Base-by-base conservation (phyloP, 73 alveolate species). In the Paramecium pentaurelia region DNA sequence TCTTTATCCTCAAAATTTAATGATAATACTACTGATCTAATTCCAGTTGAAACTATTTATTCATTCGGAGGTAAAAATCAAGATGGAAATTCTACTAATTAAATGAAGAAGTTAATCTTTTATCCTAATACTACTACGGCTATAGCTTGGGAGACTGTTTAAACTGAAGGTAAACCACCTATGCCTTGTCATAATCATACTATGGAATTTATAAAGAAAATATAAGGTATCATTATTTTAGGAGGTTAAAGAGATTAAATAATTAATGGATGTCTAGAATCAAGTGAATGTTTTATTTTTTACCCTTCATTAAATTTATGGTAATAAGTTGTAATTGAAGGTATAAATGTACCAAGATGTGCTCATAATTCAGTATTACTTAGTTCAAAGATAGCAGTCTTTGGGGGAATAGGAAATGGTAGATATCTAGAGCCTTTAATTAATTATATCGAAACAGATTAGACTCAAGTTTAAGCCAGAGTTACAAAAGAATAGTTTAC, bases 381-480 rank as follows among this genome's bases (percentile, higher is more conserved):
- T 34, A 49, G 91, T 20, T 80, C 44, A 80, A 80, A 80, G 28
- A 80, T 80, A 27, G 91, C 75, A 14, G 58, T 80, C 10, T 80
- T 80, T 80, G 91, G 91, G 12, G 91, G 91, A n/a, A 80, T 80
- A 27, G 91, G 91, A 22, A 80, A 80, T 80, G 91, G 58, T 3
- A 80, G 32, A 80, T 80, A 80, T 22, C 12, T 80, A 4, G 91
- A 80, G 28, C 91, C 91, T 25, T 34, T 32, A 14, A 44, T 80
- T 3, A 27, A 32, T 6, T 32, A 40, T 14, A 40, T 80, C 0
- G 91, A 80, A 14, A 80, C 91, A 20, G 91, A 80, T 80, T 25
- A 80, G 12, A 44, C 75, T 80, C 16, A 80, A 44, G 91, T 80
- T 18, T 47, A 73, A 22, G 54, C 87, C 3, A 37, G 36, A 22